Evolutionary conservation across 108 stramenopile genomes (phyloP), one percentile per base, ranked within the genome.

Genomic region (Seminavis robusta): DNA sequence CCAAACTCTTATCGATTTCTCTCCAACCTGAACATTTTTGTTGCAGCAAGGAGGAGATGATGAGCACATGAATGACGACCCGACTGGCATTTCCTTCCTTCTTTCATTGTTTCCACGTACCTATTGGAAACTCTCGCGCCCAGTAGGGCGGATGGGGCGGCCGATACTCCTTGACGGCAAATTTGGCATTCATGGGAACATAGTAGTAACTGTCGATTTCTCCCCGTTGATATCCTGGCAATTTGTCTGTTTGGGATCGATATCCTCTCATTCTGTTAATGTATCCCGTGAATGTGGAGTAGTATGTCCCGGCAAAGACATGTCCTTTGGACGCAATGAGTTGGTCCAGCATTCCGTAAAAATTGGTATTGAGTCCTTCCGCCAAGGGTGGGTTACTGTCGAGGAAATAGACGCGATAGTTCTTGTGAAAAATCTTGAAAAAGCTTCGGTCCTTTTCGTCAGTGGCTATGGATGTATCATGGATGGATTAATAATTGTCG

Each of bases 281-380:
- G 48, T 86, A 88, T 0, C 83, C 83, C 4, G 81, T 66, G 43
- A 94, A 78, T 10, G 88, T 90, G 11, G 80, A 82, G 34, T 72
- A 80, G 55, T 67, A 94, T 0, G 64, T 64, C 3, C 91, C 91
- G 0, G 77, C 63, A 61, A 89, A 89, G 17, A 56, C 50, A 23
- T 60, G 19, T 33, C 85, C 88, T 47, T 61, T 77, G 7, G 81
- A 76, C 7, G 86, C 83, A 23, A 94, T 50, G 25, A 85, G 42
- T 50, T 85, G 85, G 62, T 93, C 92, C 42, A 37, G 33, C 86
- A 90, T 90, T 2, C 94, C 94, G 40, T 79, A 76, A 34, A 77
- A 91, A 53, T 88, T 88, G 15, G 81, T 77, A 58, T 94, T 86
- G 25, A 88, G 29, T 44, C 72, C 83, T 32, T 66, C 61, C 29